Percentiles rank a stretch among this genome's conserved stretches.
phyloP scores from a whole-genome alignment of 2,329 filamentous ascomycete genomes.

The Sporothrix brunneoviolacea region DNA sequence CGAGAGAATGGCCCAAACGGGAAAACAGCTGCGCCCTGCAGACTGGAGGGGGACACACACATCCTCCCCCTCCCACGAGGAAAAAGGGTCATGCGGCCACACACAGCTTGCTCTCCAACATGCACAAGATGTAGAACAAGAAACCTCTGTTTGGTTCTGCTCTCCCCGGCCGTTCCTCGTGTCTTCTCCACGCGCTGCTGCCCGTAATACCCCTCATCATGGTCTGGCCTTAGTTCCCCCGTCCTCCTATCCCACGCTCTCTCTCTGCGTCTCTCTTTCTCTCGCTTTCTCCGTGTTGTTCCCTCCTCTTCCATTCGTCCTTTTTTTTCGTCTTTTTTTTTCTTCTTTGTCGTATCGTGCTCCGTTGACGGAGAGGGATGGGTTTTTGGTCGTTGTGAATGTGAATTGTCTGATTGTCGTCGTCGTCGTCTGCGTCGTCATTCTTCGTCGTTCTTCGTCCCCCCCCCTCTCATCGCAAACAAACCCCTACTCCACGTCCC shows the following conservation, averaged over 20 bases:
- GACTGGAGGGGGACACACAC: not conserved
- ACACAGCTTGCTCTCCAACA: too few relatives aligned
- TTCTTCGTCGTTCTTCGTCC: not conserved
- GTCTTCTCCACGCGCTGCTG: too few relatives aligned
- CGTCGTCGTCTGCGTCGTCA: not conserved
- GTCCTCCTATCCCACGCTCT: not conserved
- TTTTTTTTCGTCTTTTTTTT: not conserved
- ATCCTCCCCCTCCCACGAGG: too few relatives aligned
- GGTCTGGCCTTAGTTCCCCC: too few relatives aligned
- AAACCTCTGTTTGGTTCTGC: too few relatives aligned
- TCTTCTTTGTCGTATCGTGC: not conserved
- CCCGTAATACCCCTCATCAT: too few relatives aligned
- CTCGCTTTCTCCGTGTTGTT: too few relatives aligned
- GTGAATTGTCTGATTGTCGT: too few relatives aligned
- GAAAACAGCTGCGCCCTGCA: not conserved
- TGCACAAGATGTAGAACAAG: too few relatives aligned
- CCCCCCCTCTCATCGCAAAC: not conserved
- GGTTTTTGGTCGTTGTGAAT: not conserved
- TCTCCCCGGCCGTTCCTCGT: too few relatives aligned
- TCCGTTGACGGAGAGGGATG: too few relatives aligned
- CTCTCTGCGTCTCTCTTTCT: too few relatives aligned
- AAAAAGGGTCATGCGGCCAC: conserved; percentile 5
- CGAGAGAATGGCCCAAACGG: not conserved
- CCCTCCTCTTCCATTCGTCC: not conserved
- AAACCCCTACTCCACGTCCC: conserved; percentile 33